Evolutionary conservation across 352 stramenopile genomes (phyloP).

Genomic region (Aphanomyces astaci): DNA sequence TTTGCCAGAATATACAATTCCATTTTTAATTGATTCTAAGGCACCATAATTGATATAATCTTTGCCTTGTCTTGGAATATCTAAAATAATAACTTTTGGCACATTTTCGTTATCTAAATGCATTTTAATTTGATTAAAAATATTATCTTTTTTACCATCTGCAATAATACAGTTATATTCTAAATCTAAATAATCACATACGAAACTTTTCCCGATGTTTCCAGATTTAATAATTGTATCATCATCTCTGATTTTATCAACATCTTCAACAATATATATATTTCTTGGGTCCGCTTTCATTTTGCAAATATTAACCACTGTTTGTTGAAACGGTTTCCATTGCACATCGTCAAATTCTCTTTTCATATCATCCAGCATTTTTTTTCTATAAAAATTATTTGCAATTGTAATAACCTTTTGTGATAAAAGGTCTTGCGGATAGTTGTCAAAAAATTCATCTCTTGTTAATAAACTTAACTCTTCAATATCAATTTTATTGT

Average conservation of each 20-base stretch:
- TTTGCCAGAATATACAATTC: background rate
- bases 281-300: no score
- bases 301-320: no score
- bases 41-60: background rate
- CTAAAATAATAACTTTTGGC: background rate
- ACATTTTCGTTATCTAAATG: no score
- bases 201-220: background rate
- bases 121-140: no score
- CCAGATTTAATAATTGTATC: background rate
- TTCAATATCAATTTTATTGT: background rate
- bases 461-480: no score
- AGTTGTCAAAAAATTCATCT: no score
- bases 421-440: no score
- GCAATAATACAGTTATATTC: constrained; percentile 13
- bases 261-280: background rate
- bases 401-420: no score
- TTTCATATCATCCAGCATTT: no score
- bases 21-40: background rate
- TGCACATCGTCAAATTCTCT: no score
- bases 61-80: background rate
- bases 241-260: background rate
- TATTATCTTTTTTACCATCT: constrained; percentile 16
- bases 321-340: no score
- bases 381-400: no score
- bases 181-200: background rate